Evolutionary conservation across 805 yeast species (phyloP), one percentile per base, ranked within the genome.

Genomic region (Lachancea thermotolerans): DNA sequence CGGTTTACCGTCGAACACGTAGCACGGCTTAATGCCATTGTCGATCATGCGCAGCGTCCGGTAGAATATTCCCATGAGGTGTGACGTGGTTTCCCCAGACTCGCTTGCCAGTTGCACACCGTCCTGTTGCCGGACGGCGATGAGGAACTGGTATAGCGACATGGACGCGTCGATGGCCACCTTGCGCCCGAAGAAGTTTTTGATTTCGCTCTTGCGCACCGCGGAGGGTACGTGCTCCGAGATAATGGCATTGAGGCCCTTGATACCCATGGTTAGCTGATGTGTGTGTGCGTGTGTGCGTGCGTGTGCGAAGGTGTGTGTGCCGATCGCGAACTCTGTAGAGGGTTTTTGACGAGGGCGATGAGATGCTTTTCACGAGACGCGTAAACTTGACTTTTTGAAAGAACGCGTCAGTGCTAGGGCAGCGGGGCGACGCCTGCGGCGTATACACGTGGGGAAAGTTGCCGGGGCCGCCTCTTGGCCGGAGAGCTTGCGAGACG

Each of bases 1-100:
- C 5, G 99, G 99, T 57, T 86, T 89, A 18, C 99, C 99, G 64
- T 93, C 99, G 67, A 93, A 93, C 7, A 93, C 98, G 60, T 88
- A 93, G 37, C 90, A 83, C 1, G 99, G 99, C 62, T 93, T 93
- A 57, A 93, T 78, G n/a, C 97, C 96, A 58, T 85, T 79, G 52
- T 84, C 95, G 4, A 90, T 85, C 76, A 93, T 78, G 43, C 96
- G 69, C 42, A 93, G 74, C 0, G 99, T 93, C 49, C 99, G 73
- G 65, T 93, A 91, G 64, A 93, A 93, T 76, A 93, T 85, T 2
- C 99, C 99, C 84, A 90, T 89, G 47, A 93, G 65, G 64, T 93
- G 99, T 0, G 96, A 85, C 0, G 86, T 85, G 1, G 97, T 91
- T 51, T 88, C 95, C 37, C 99, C 99, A 15, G 78, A 78, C 34